phyloP scores from a whole-genome alignment of 495 filamentous ascomycete genomes.

The Sabuloglossum arenarium region DNA sequence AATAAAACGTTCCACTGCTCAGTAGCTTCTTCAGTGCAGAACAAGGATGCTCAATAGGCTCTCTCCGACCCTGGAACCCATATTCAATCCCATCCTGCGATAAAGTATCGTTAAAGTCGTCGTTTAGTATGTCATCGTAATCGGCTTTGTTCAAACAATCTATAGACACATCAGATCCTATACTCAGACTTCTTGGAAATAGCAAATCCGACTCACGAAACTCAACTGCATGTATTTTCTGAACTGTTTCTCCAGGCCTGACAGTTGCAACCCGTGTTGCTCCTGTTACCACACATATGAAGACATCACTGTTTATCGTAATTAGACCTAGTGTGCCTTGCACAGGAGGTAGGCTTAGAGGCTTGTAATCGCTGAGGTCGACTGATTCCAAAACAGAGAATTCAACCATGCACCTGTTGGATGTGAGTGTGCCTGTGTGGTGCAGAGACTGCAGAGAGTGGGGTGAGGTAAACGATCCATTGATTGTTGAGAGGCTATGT shows the following conservation, averaged over 20 bases:
- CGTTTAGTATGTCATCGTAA: constrained; percentile 51
- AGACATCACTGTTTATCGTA: constrained; percentile 66
- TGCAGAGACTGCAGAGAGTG: constrained; percentile 18
- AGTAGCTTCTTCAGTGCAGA: constrained; percentile 76
- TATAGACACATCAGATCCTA: constrained; percentile 10
- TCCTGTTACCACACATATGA: constrained; percentile 73
- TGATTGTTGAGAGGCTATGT: constrained; percentile 38
- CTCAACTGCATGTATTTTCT: constrained; percentile 68
- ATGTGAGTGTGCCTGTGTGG: constrained; percentile 23
- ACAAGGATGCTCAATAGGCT: constrained; percentile 69
- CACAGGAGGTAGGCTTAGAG: constrained; percentile 49
- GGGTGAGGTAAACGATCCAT: constrained; percentile 14
- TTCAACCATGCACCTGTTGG: constrained; percentile 53
- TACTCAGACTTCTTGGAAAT: background rate
- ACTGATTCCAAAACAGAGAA: constrained; percentile 43
- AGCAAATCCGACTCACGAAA: constrained; percentile 36
- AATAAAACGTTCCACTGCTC: constrained; percentile 92
- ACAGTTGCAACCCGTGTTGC: constrained; percentile 61
- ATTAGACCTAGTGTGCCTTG: constrained; percentile 83
- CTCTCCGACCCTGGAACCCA: constrained; percentile 36
- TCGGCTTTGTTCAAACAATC: constrained; percentile 69
- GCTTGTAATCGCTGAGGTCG: constrained; percentile 51
- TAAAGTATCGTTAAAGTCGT: constrained; percentile 36
- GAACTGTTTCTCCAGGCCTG: constrained; percentile 69
- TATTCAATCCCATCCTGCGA: constrained; percentile 29